phyloP scores from a whole-genome alignment of 768 basidiomycete genomes.

The Tylopilus balloui region DNA sequence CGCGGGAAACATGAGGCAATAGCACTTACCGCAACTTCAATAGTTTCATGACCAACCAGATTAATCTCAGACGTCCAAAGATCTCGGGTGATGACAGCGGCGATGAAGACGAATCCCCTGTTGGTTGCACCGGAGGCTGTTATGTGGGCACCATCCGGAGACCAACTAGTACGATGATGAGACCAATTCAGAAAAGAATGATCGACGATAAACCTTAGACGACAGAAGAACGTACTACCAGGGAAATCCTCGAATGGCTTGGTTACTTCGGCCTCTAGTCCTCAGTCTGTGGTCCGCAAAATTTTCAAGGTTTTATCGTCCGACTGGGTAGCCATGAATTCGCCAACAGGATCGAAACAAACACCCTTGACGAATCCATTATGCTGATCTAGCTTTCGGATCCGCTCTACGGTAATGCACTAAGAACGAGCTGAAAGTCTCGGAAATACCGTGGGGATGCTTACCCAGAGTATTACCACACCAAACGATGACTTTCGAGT shows the following conservation, averaged over 20 bases:
- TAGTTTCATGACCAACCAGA: slow-evolving; percentile 95
- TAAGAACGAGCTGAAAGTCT: neutral
- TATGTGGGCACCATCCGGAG: slow-evolving; percentile 97
- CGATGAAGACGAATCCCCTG: slow-evolving; percentile 94
- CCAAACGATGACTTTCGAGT: slow-evolving; percentile 91
- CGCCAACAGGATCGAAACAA: slow-evolving; percentile 97
- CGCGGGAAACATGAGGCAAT: neutral
- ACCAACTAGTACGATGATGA: slow-evolving; percentile 63
- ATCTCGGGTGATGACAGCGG: slow-evolving; percentile 87
- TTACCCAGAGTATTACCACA: slow-evolving; percentile 86
- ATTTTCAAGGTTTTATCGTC: slow-evolving; percentile 96
- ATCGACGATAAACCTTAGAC: slow-evolving; percentile 59
- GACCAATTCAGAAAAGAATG: neutral
- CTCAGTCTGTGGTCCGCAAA: slow-evolving; percentile 94
- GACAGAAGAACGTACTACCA: slow-evolving; percentile 88
- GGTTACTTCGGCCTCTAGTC: slow-evolving; percentile 72
- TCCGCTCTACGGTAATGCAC: slow-evolving; percentile 50
- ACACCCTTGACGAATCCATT: slow-evolving; percentile 98
- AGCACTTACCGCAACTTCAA: slow-evolving; percentile 82
- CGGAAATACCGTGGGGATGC: slow-evolving; percentile 13
- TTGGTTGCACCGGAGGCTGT: slow-evolving; percentile 98
- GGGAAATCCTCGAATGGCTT: slow-evolving; percentile 95
- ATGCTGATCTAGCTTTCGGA: slow-evolving; percentile 82
- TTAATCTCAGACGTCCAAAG: slow-evolving; percentile 91
- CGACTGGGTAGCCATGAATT: slow-evolving; percentile 95